Base-by-base conservation (phyloP, 2,329 filamentous ascomycete genomes). In the Exserohilum rostratum region DNA sequence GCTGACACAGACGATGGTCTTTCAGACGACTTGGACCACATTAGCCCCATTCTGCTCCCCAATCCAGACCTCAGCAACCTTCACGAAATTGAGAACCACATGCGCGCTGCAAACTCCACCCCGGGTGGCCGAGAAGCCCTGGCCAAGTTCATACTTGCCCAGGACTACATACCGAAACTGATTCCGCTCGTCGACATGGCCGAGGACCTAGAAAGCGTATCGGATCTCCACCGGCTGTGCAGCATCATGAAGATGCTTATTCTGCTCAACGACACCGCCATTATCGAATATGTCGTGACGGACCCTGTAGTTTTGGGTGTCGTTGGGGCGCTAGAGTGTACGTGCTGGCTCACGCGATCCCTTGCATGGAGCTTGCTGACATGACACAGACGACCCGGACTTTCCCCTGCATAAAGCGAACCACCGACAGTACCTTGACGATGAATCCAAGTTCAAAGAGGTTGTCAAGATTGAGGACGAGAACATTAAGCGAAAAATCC, bases 241-340 rank as follows among this genome's bases (percentile, higher is more conserved):
- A 96, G 92, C 74, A 97, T 99, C 73, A 95, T 97, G 90, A 99
- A 99, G 81, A 90, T 89, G 55, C 84, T 98, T 52, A 96, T 99
- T 49, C 81, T 98, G 48, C 85, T 98, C 60, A 99, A 98, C 78
- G 95, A 99, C 73, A 96, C 90, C 27, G 85, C 87, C 55, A 96
- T 99, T 60, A 96, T 99, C 68, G 95, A 99, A 76, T 88, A 91
- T 65, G 90, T 93, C 12, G 93, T 99, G 22, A 91, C 90, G 12
- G 93, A 98, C 76, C 87, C 92, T 53, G 89, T 93, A 62, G 87
- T 98, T 39, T 79, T 96, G 62, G 95, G 93, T 15, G 93, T 98
- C 22, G 93, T 99, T 33, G 95, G 95, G 56, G 95, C 95, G 20
- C 81, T 99, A 60, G 95, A 99, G 80, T 99, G 83, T 85, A 77